A percentile compares a stretch with the other conserved stretches of the same genome.
These are phyloP conservation scores for Blastomyces emzantsi DNA, from an alignment of 2,329 filamentous ascomycete species.

Conservation along the genomic window DNA sequence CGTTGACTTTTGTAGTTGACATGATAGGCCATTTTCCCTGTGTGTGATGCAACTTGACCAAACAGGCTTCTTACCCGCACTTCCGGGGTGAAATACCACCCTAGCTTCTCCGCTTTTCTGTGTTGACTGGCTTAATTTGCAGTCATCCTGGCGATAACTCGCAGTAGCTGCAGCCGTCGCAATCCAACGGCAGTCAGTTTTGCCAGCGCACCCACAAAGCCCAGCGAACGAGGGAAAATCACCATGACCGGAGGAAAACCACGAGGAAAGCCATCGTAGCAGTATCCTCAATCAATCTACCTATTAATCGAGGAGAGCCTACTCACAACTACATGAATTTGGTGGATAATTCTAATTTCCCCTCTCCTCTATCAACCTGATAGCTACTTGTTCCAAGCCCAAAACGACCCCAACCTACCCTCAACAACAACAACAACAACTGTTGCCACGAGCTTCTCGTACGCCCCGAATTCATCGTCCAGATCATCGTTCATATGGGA, in stretches of 20 bases:
- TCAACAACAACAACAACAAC: neutral
- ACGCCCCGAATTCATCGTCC: neutral
- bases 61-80: constrained; percentile 8
- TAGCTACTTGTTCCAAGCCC: neutral
- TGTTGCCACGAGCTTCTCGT: neutral
- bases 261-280: neutral
- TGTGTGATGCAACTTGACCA: neutral
- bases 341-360: neutral
- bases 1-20: neutral
- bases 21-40: constrained; percentile 1
- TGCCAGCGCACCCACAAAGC: constrained; percentile 8
- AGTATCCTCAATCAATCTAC: neutral
- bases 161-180: neutral
- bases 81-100: neutral
- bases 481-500: neutral
- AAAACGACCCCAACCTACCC: neutral
- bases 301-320: neutral
- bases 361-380: neutral
- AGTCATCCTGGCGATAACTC: constrained; percentile 1
- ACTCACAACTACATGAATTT: neutral
- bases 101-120: neutral
- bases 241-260: neutral
- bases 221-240: neutral
- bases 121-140: constrained; percentile 5
- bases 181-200: constrained; percentile 1